phyloP scores from a whole-genome alignment of 495 filamentous ascomycete species.

The Cairneyella variabilis region DNA sequence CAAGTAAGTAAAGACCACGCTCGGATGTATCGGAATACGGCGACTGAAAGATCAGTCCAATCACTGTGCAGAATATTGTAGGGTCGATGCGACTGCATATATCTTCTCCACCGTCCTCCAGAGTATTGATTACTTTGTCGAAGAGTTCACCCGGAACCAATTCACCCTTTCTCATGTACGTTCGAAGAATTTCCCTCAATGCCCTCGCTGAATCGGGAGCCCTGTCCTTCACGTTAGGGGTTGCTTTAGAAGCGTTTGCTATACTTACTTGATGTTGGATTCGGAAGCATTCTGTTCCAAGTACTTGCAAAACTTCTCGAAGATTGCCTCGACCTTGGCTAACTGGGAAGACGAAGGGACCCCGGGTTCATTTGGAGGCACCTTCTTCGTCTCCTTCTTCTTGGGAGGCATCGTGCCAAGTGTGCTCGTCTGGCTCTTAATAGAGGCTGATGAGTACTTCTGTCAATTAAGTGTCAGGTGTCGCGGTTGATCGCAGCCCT shows the following conservation, averaged over 20 bases:
- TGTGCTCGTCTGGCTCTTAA: too few relatives aligned
- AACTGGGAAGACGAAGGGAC: too few relatives aligned
- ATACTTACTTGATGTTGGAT: background rate
- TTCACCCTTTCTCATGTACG: background rate
- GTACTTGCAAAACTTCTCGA: too few relatives aligned
- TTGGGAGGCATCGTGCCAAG: too few relatives aligned
- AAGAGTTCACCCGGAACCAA: background rate
- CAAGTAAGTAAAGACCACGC: constrained; percentile 12
- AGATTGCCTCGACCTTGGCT: too few relatives aligned
- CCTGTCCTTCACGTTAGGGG: background rate
- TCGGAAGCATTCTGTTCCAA: too few relatives aligned
- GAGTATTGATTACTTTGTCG: background rate
- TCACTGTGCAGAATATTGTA: background rate
- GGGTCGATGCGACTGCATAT: constrained; percentile 15
- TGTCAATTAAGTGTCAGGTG: too few relatives aligned
- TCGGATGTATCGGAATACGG: constrained; percentile 2
- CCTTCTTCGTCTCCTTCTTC: too few relatives aligned
- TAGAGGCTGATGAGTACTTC: too few relatives aligned
- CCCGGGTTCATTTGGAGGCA: too few relatives aligned
- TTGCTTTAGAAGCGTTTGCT: background rate
- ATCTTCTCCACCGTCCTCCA: constrained; percentile 1
- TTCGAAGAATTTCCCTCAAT: background rate
- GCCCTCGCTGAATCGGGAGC: background rate
- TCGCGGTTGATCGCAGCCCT: too few relatives aligned
- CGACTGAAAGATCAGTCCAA: constrained; percentile 5